phyloP scores from a whole-genome alignment of 495 filamentous ascomycete genomes.

The Bryoglossum gracile region DNA sequence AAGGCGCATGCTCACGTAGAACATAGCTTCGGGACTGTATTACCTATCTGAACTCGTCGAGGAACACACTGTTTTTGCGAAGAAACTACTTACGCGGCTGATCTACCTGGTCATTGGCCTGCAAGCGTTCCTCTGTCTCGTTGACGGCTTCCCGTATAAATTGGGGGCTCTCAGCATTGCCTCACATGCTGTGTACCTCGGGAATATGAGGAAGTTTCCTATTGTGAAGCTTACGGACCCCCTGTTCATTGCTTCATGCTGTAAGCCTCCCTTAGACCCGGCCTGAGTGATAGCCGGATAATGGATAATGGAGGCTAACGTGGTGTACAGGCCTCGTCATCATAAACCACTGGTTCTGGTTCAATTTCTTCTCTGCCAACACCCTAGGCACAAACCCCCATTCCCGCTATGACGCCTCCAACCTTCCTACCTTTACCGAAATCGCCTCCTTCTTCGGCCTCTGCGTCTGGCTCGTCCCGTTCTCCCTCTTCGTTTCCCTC shows the following conservation, averaged over 20 bases:
- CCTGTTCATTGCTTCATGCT: conserved; percentile 76
- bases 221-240: conserved; percentile 85
- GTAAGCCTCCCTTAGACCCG: conserved; percentile 34
- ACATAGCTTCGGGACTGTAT: conserved; percentile 87
- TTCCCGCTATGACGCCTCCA: conserved; percentile 45
- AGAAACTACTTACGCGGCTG: conserved; percentile 71
- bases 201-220: conserved; percentile 82
- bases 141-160: conserved; percentile 77
- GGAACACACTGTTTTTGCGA: conserved; percentile 85
- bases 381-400: conserved; percentile 26
- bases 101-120: conserved; percentile 78
- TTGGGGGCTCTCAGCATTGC: conserved; percentile 68
- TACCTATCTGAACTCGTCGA: conserved; percentile 97
- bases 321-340: conserved; percentile 59
- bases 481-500: conserved; percentile 87
- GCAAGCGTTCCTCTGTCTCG: conserved; percentile 64
- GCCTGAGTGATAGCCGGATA: too few species aligned
- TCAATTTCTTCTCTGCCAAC: conserved; percentile 76
- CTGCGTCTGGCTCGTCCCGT: conserved; percentile 94
- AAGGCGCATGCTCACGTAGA: conserved; percentile 4
- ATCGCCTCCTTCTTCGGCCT: conserved; percentile 94
- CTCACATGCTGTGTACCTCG: conserved; percentile 82
- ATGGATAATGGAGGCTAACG: neutral
- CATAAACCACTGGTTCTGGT: conserved; percentile 95
- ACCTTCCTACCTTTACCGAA: conserved; percentile 78